These are phyloP conservation scores for Blastobotrys terrestris DNA, from an alignment of 805 yeast genomes.

Conservation along the genomic window DNA sequence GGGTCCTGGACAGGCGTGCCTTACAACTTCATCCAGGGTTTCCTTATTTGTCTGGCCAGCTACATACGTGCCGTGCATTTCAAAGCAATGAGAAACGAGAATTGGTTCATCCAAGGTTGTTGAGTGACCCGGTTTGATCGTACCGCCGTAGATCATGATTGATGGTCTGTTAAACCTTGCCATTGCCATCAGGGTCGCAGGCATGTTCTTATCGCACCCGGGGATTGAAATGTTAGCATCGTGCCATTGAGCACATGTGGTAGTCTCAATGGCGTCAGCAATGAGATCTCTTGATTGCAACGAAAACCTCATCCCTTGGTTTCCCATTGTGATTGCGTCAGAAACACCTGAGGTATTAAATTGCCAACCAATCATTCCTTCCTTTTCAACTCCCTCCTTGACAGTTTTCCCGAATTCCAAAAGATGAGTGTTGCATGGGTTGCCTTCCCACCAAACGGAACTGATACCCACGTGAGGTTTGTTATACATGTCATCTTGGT, in stretches of 20 bases:
- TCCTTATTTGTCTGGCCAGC: constrained; percentile 63
- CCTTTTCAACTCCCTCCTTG: constrained; percentile 69
- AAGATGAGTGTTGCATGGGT: constrained; percentile 95
- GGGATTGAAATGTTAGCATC: constrained; percentile 93
- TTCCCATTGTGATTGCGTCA: constrained; percentile 97
- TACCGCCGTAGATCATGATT: constrained; percentile 86
- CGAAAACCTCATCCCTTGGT: constrained; percentile 93
- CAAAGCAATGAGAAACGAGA: constrained; percentile 87
- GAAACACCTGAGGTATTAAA: constrained; percentile 95
- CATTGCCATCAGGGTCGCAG: constrained; percentile 86
- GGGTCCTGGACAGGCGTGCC: constrained; percentile 91
- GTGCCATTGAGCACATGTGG: constrained; percentile 92
- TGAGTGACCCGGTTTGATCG: constrained; percentile 71
- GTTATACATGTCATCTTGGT: constrained; percentile 42
- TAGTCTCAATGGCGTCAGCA: constrained; percentile 94
- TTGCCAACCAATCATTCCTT: constrained; percentile 92
- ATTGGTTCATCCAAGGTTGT: constrained; percentile 60
- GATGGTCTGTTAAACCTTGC: constrained; percentile 84
- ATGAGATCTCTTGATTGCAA: constrained; percentile 91
- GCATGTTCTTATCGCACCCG: constrained; percentile 89
- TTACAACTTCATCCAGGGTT: constrained; percentile 75
- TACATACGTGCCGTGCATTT: constrained; percentile 84
- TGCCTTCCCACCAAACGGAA: constrained; percentile 97
- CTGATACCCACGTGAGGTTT: constrained; percentile 95
- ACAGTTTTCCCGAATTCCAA: constrained; percentile 77